Base-by-base conservation (phyloP, 129 eudicot genomes). In the Arctium minus region DNA sequence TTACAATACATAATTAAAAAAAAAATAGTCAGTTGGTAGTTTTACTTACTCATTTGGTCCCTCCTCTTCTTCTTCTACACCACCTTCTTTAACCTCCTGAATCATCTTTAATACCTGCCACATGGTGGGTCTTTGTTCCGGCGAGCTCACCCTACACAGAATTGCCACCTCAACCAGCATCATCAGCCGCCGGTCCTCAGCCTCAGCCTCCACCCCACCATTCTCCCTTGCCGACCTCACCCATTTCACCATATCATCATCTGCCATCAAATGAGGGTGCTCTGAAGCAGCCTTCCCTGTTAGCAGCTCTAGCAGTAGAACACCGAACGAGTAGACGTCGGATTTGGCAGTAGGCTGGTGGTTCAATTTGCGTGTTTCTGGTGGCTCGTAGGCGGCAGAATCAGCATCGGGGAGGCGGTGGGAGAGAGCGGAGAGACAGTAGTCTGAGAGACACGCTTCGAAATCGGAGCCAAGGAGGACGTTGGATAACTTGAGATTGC, bases 91-190 rank as follows among this genome's bases (percentile, higher is more conserved):
- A 84, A 96, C 90, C 81, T 96, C 98, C 74, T 96, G 99, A 67
- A 96, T 86, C 98, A 93, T 96, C 88, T 93, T 96, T 87, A 96
- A 73, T 0, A 96, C 98, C 73, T 93, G 90, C 98, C 98, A 96
- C 98, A 96, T 96, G 15, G 92, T 90, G 0, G 99, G 99, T 79
- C 99, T 86, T 73, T 93, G 98, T 81, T 96, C 99, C 1, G 95
- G 94, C 8, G 90, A 90, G 6, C 86, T 87, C 75, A 79, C 89
- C 29, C 95, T 79, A 85, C 99, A 96, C 85, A 89, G 91, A 30
- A 90, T 74, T 5, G 97, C 99, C 84, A 96, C 98, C 86, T 96
- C 97, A 22, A 89, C 86, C 71, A 96, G 88, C 99, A 96, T 91
- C 13, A 86, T 90, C 79, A 91, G 39, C 76, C 90, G 84, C 62